phyloP scores from a whole-genome alignment of 352 stramenopile species.

The Achlya hypogyna region DNA sequence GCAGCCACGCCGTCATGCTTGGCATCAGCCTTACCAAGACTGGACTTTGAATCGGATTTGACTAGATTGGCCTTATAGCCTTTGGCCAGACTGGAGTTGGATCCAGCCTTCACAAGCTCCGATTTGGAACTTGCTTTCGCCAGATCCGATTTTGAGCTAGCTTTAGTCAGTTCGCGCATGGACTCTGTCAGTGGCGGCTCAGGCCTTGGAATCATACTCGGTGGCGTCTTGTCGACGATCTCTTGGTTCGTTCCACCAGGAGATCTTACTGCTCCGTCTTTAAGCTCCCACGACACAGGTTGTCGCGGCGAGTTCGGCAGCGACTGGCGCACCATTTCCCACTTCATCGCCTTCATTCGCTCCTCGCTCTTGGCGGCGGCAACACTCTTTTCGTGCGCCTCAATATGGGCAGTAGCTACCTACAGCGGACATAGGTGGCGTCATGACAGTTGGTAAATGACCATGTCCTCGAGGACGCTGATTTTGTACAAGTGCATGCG shows the following conservation, averaged over 20 bases:
- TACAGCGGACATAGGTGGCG: conserved; percentile 17
- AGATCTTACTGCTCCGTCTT: neutral
- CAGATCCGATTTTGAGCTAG: too few species aligned
- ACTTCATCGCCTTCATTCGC: conserved; percentile 62
- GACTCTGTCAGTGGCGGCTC: too few species aligned
- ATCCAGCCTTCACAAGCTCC: too few species aligned
- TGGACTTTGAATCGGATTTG: too few species aligned
- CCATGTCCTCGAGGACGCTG: conserved; percentile 40
- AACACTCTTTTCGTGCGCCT: conserved; percentile 35
- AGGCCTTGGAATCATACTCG: neutral
- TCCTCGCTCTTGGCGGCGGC: conserved; percentile 39
- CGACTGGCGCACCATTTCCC: conserved; percentile 52
- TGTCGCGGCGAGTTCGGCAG: conserved; percentile 17
- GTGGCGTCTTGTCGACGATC: neutral
- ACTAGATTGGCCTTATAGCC: too few species aligned
- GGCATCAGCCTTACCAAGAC: neutral
- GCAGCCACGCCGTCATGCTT: neutral
- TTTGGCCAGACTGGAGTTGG: too few species aligned
- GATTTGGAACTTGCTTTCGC: too few species aligned
- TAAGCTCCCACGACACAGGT: conserved; percentile 6
- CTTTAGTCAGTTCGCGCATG: too few species aligned
- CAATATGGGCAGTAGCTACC: conserved; percentile 40
- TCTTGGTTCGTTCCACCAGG: neutral
- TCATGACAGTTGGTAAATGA: conserved; percentile 17
- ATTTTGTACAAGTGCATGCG: conserved; percentile 50